Evolutionary conservation across 2,329 filamentous ascomycete species (phyloP).

Genomic region (Microdochium nivale): DNA sequence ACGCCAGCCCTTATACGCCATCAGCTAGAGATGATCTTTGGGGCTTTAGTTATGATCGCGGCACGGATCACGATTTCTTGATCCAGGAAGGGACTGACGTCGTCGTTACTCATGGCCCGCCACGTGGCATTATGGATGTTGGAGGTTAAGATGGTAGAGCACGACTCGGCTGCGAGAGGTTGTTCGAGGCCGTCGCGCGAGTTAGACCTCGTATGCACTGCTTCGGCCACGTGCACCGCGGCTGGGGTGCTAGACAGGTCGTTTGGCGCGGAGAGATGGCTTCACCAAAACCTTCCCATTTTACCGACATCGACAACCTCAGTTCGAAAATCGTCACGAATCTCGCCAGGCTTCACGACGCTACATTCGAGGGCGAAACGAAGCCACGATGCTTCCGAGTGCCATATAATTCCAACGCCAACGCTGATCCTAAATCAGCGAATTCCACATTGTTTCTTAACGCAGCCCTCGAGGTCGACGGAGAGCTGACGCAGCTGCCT

Average conservation of each 20-base stretch:
- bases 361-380: slow-evolving; percentile 10
- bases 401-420: slow-evolving; percentile 28
- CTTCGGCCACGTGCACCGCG: slow-evolving; percentile 52
- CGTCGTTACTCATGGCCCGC: slow-evolving; percentile 47
- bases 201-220: slow-evolving; percentile 40
- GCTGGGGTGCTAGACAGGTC: slow-evolving; percentile 46
- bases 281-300: slow-evolving; percentile 22
- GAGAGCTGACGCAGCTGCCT: slow-evolving; percentile 35
- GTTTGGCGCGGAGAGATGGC: slow-evolving; percentile 35
- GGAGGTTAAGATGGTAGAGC: slow-evolving; percentile 15
- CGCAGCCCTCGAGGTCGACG: slow-evolving; percentile 40
- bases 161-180: slow-evolving; percentile 30
- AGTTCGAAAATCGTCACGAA: slow-evolving; percentile 25
- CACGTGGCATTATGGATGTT: slow-evolving; percentile 39
- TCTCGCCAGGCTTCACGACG: slow-evolving; percentile 16
- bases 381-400: slow-evolving; percentile 22
- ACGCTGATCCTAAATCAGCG: slow-evolving; percentile 22
- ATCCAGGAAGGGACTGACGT: slow-evolving; percentile 31
- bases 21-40: slow-evolving; percentile 30
- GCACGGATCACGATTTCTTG: slow-evolving; percentile 26
- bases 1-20: slow-evolving; percentile 45
- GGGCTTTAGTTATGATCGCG: slow-evolving; percentile 39
- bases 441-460: slow-evolving; percentile 52
- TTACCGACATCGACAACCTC: slow-evolving; percentile 33
- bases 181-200: slow-evolving; percentile 35